Evolutionary conservation across 129 eudicot genomes (phyloP), one percentile per base, ranked within the genome.

Genomic region (Chrysanthemum lavandulifolium): DNA sequence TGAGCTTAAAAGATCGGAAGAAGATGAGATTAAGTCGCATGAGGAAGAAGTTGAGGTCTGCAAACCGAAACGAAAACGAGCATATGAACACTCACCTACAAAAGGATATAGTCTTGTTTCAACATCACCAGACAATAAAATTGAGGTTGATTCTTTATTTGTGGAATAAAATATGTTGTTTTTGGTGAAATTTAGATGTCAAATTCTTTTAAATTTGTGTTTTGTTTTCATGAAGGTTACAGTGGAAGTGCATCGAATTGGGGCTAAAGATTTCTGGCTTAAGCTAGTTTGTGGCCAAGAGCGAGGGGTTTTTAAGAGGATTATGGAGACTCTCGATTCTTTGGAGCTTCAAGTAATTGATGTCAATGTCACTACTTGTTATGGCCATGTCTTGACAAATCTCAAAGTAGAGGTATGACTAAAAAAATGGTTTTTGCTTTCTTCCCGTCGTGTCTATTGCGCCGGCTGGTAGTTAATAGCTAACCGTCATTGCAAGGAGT

Each of bases 261-360:
- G 88, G 63, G 52, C 74, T 3, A 81, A 75, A 27, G 82, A 71
- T 45, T 89, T 87, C 78, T 75, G 82, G 87, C 56, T 93, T 54
- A 84, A 66, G 57, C 12, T 85, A 55, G 68, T 74, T 65, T 80
- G 84, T 79, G 78, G 75, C 19, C 60, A 87, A 79, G 76, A 49
- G 47, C 75, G 40, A 68, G 89, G 95, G 12, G 90, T 73, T 6
- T 85, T 87, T 77, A 50, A 29, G 31, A 87, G 75, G 76, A 82
- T 85, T 79, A 72, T 93, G 76, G 88, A 93, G 81, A 87, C 85
- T 21, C 45, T 86, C 11, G 68, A 75, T 76, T 82, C 88, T 5
- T 61, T 86, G 45, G 92, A 89, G 19, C 87, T 89, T 65, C 80
- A 78, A 75, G 91, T 89, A 9, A 51, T 49, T 9, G 95, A 89